These are phyloP conservation scores for Dalbergia cochinchinensis DNA, from an alignment of 306 rosid species.

Conservation along the genomic window DNA sequence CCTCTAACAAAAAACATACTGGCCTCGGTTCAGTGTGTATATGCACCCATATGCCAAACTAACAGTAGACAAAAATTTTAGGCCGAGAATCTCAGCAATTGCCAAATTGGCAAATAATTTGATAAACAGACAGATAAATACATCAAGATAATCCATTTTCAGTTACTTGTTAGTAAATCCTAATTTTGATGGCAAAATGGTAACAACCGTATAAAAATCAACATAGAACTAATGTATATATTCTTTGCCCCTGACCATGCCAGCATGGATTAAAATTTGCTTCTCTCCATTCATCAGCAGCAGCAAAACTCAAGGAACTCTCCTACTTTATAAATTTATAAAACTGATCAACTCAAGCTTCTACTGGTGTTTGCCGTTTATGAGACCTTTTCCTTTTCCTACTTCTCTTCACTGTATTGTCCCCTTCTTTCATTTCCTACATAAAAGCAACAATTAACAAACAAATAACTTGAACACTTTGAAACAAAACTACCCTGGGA, in stretches of 20 bases:
- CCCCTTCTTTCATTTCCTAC: constrained; percentile 45
- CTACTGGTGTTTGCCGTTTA: constrained; percentile 28
- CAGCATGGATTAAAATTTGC: constrained; percentile 32
- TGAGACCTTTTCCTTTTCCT: constrained; percentile 60
- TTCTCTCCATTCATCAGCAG: constrained; percentile 14
- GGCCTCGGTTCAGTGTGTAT: neutral
- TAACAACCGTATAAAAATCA: neutral
- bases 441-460: neutral
- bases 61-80: neutral
- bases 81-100: neutral
- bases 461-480: neutral
- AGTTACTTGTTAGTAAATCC: neutral
- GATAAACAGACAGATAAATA: neutral
- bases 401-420: constrained; percentile 44
- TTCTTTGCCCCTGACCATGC: constrained; percentile 5
- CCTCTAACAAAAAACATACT: too few relatives aligned
- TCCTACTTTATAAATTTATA: neutral
- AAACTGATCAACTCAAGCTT: constrained; percentile 34
- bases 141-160: neutral
- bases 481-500: neutral
- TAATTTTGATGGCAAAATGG: neutral
- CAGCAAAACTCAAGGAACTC: neutral
- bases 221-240: constrained; percentile 9
- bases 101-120: neutral
- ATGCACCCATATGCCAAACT: neutral